phyloP scores from a whole-genome alignment of 2,329 filamentous ascomycete genomes.

The Cladosporium sp. region DNA sequence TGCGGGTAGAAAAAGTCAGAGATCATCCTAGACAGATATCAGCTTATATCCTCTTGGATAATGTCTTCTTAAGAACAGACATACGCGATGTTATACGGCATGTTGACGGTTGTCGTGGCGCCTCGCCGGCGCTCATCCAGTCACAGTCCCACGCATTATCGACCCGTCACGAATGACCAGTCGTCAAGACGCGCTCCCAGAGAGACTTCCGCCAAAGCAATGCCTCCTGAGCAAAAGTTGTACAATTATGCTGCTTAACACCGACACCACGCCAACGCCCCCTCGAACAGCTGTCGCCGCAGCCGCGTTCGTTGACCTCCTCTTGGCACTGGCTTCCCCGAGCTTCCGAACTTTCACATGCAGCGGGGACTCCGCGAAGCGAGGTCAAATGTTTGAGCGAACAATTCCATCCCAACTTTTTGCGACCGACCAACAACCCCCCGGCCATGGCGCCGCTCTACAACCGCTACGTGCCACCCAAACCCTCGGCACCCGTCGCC shows the following conservation, averaged over 20 bases:
- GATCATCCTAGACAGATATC: conserved; percentile 62
- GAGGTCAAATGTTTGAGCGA: too few relatives aligned
- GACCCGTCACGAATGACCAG: too few relatives aligned
- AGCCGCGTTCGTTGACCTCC: neutral
- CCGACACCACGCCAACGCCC: too few relatives aligned
- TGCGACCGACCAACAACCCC: conserved; percentile 22
- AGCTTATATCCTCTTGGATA: neutral
- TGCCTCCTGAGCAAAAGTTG: too few relatives aligned
- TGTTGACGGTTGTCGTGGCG: conserved; percentile 27
- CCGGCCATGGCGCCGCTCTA: conserved; percentile 35
- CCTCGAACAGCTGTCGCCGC: too few relatives aligned
- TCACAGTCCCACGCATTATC: neutral
- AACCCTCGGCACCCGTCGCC: conserved; percentile 12
- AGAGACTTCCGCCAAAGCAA: too few relatives aligned
- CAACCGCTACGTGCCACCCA: conserved; percentile 41
- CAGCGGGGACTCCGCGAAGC: neutral
- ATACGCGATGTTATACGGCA: conserved; percentile 67
- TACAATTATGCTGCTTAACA: too few relatives aligned
- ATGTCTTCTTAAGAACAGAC: conserved; percentile 19
- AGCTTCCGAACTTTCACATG: conserved; percentile 1
- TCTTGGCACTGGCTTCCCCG: conserved; percentile 3
- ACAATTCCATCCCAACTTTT: too few relatives aligned
- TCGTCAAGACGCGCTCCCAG: too few relatives aligned
- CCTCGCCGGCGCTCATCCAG: conserved; percentile 17
- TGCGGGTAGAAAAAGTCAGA: conserved; percentile 99